Evolutionary conservation across 495 filamentous ascomycete genomes (phyloP).

Genomic region (Lasiosphaeriaceae sp.): DNA sequence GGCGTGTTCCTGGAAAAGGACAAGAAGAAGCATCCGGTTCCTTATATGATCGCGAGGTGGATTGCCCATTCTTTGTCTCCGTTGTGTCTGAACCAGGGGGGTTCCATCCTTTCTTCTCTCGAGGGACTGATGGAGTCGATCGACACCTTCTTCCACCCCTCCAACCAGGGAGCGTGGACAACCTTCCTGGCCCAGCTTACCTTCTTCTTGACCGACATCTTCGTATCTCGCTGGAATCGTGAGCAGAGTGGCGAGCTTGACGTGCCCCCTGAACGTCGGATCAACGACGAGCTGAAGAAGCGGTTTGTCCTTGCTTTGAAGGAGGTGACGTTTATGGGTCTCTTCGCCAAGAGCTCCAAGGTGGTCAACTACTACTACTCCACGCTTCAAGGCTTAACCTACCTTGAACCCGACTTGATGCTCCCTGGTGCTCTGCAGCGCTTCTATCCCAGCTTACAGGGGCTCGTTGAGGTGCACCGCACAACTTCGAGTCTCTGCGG

Average conservation of each 20-base stretch:
- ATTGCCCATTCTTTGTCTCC: slow-evolving; percentile 93
- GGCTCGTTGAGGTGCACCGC: slow-evolving; percentile 93
- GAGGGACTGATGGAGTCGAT: slow-evolving; percentile 94
- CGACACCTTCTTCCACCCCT: slow-evolving; percentile 98
- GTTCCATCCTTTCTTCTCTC: slow-evolving; percentile 77
- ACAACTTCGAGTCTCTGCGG: slow-evolving; percentile 91
- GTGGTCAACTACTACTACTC: slow-evolving; percentile 89
- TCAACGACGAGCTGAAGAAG: slow-evolving; percentile 75
- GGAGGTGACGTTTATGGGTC: slow-evolving; percentile 97
- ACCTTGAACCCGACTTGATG: slow-evolving; percentile 87
- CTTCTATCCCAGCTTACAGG: slow-evolving; percentile 95
- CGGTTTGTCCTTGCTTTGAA: slow-evolving; percentile 87
- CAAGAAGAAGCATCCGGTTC: slow-evolving; percentile 82
- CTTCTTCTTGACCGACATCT: slow-evolving; percentile 91
- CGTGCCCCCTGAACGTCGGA: slow-evolving; percentile 68
- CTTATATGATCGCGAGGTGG: slow-evolving; percentile 92
- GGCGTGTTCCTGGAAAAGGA: slow-evolving; percentile 86
- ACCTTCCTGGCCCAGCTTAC: slow-evolving; percentile 84
- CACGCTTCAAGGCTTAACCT: slow-evolving; percentile 82
- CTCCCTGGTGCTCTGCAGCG: slow-evolving; percentile 90
- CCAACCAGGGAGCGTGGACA: slow-evolving; percentile 92
- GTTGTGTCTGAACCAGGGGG: slow-evolving; percentile 67
- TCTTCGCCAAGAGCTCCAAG: slow-evolving; percentile 89
- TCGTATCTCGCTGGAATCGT: slow-evolving; percentile 96
- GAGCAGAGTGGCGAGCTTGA: slow-evolving; percentile 91